Evolutionary conservation across 768 basidiomycete genomes (phyloP).

Genomic region (Mycena floridula): DNA sequence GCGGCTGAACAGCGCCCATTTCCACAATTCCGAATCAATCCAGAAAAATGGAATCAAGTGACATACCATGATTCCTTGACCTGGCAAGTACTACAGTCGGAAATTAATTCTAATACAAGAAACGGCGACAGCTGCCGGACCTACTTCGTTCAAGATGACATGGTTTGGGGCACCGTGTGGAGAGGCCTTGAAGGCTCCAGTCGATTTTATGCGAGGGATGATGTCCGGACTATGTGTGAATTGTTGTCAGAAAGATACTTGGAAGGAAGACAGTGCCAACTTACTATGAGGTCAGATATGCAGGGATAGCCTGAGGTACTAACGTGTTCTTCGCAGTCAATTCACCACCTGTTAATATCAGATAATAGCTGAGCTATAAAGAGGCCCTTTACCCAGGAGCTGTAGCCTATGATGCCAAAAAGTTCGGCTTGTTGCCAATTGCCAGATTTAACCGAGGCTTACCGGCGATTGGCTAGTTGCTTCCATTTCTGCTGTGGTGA

Average conservation of each 20-base stretch:
- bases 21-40: not conserved
- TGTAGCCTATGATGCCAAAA: slow-evolving; percentile 56
- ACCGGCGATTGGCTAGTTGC: slow-evolving; percentile 64
- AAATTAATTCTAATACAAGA: slow-evolving; percentile 10
- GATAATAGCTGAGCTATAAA: slow-evolving; percentile 1
- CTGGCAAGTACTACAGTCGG: slow-evolving; percentile 61
- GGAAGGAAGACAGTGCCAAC: slow-evolving; percentile 15
- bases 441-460: no score
- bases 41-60: slow-evolving; percentile 1
- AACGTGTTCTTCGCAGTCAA: slow-evolving; percentile 63
- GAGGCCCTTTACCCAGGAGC: slow-evolving; percentile 55
- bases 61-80: slow-evolving; percentile 89
- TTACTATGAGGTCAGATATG: slow-evolving; percentile 65
- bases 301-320: slow-evolving; percentile 62
- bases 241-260: slow-evolving; percentile 3
- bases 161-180: slow-evolving; percentile 78
- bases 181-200: slow-evolving; percentile 56
- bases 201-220: slow-evolving; percentile 57
- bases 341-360: slow-evolving; percentile 55
- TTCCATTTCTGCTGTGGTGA: slow-evolving; percentile 84
- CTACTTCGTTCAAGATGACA: slow-evolving; percentile 83
- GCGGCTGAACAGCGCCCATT: slow-evolving; percentile 69
- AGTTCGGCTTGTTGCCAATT: no score
- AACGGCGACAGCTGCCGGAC: slow-evolving; percentile 5
- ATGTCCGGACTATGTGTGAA: slow-evolving; percentile 63